These are phyloP conservation scores for Oryza meyeriana DNA, from an alignment of 176 grass and related monocot species.

Conservation along the genomic window DNA sequence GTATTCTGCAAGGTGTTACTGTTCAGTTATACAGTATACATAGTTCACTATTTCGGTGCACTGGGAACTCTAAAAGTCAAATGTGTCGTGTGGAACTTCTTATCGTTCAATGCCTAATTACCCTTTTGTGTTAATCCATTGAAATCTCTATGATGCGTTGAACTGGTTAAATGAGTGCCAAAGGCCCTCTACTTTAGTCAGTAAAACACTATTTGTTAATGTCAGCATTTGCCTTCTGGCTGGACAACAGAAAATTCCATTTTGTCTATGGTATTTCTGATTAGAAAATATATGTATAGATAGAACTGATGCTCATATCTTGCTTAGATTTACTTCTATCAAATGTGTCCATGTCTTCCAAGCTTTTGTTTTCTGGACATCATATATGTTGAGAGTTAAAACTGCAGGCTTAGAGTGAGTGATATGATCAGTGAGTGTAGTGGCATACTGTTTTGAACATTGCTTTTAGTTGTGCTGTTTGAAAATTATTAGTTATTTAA, in stretches of 20 bases:
- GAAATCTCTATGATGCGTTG: background rate
- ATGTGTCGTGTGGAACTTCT: background rate
- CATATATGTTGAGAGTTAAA: background rate
- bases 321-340: background rate
- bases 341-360: background rate
- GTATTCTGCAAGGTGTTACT: background rate
- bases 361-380: background rate
- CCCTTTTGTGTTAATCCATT: background rate
- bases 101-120: background rate
- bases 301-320: too few relatives aligned
- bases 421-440: background rate
- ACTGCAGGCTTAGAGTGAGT: background rate
- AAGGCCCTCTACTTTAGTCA: background rate
- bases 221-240: background rate
- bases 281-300: background rate
- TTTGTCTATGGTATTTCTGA: background rate
- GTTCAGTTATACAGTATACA: background rate
- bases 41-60: background rate
- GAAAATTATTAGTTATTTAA: slow-evolving; percentile 25
- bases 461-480: slow-evolving; percentile 12
- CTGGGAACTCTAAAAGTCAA: background rate
- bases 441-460: background rate
- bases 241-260: background rate
- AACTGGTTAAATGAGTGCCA: background rate
- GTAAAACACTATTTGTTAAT: background rate